Percentiles rank a stretch among this genome's conserved stretches.
phyloP scores from a whole-genome alignment of 345 rosid genomes.

The Eucalyptus dawsonii region DNA sequence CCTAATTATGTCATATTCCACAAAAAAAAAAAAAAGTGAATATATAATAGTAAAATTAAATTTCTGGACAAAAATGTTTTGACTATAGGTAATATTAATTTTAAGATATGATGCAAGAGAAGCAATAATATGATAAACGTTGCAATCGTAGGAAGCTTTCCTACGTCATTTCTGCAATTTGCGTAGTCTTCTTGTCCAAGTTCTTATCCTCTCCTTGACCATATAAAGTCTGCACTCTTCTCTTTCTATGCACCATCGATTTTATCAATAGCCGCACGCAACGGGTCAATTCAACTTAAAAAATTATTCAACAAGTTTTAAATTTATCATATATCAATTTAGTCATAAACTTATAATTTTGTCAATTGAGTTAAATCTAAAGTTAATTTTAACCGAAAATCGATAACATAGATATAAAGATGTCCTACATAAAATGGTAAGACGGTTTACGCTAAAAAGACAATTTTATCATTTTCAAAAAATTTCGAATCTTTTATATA shows the following conservation, averaged over 20 bases:
- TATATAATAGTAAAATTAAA: background rate
- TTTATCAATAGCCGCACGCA: background rate
- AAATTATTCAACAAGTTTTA: accelerated
- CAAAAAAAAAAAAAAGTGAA: background rate
- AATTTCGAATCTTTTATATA: accelerated
- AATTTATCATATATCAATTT: accelerated
- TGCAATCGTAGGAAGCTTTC: background rate
- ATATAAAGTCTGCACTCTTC: background rate
- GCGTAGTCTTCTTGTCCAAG: background rate
- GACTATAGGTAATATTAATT: background rate
- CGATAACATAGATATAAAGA: too few relatives aligned
- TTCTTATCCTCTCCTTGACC: background rate
- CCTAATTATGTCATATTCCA: background rate
- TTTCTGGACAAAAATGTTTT: background rate
- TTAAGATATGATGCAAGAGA: background rate
- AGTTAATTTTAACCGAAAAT: too few relatives aligned
- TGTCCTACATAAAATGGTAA: accelerated
- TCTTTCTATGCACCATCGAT: accelerated
- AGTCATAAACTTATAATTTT: accelerated
- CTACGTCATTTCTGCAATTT: background rate
- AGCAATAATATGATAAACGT: background rate
- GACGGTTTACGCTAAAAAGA: accelerated
- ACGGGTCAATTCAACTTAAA: background rate
- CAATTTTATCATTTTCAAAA: accelerated
- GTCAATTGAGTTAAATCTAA: too few relatives aligned